A percentile compares a stretch with the other conserved stretches of the same genome.
Conservation (phyloP, 2,329 filamentous ascomycete species). For the Xylaria hypoxylon region DNA sequence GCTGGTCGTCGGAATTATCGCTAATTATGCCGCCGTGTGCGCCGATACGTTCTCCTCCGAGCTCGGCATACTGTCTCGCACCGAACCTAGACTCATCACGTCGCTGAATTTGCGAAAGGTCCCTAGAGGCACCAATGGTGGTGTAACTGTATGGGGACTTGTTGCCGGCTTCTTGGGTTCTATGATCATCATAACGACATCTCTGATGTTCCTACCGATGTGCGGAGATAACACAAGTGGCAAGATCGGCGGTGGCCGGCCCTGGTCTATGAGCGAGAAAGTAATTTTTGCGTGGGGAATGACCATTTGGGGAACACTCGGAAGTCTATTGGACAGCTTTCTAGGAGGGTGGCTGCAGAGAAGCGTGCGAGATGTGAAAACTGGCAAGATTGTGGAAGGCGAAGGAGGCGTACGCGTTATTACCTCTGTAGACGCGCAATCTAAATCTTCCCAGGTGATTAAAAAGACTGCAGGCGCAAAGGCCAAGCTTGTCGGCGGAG, state of each 20-base stretch:
- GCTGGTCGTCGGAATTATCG: conserved; percentile 73
- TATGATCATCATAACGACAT: conserved; percentile 73
- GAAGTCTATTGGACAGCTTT: conserved; percentile 87
- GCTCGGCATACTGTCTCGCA: conserved; percentile 86
- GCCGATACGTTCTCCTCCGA: conserved; percentile 97
- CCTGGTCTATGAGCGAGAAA: conserved; percentile 63
- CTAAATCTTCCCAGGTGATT: conserved; percentile 45
- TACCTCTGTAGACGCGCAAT: conserved; percentile 54
- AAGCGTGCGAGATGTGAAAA: conserved; percentile 84
- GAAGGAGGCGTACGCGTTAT: conserved; percentile 75
- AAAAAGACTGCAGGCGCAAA: conserved; percentile 56
- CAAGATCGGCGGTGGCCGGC: conserved; percentile 57
- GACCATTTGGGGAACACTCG: conserved; percentile 78
- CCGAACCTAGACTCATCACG: conserved; percentile 85
- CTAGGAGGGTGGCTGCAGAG: conserved; percentile 87
- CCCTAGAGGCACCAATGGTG: conserved; percentile 92
- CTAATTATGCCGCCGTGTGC: conserved; percentile 90
- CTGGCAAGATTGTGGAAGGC: conserved; percentile 90
- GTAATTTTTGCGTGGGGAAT: conserved; percentile 66
- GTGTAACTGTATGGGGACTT: conserved; percentile 81
- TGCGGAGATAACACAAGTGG: conserved; percentile 62
- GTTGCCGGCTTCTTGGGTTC: conserved; percentile 79
- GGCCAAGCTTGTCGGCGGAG: conserved; percentile 56
- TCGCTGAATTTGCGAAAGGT: conserved; percentile 80
- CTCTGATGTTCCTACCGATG: conserved; percentile 76